Evolutionary conservation across 2,329 filamentous ascomycete genomes (phyloP), one percentile per base, ranked within the genome.

Genomic region (Talaromyces sp.): DNA sequence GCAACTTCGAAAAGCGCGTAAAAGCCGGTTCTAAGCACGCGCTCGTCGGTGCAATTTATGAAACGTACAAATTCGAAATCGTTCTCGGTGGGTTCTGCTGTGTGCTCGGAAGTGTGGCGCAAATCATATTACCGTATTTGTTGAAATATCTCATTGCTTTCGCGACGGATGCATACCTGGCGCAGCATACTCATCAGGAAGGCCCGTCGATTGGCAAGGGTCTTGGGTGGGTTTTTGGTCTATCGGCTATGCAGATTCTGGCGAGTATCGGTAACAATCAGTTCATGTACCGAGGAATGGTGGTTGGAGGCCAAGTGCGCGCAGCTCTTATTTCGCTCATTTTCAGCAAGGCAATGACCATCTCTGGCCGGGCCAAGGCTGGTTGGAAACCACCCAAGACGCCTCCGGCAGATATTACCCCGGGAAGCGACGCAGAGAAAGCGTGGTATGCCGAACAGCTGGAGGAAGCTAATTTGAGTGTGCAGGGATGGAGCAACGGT

Each of bases 201-300:
- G 79, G 83, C 0, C 93, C 93, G 0, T 75, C 85, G 48, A 87
- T 97, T 58, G 88, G 88, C 2, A 82, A 83, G 56, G 93, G 93
- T 45, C 79, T 97, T 59, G 93, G 92, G 0, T 79, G 96, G 37
- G 92, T 93, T 2, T 77, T 97, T 66, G 93, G 90, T 16, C 88
- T 97, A 61, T 93, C 91, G 0, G 76, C 84, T 43, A 93, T 97
- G 91, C 92, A 96, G 75, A 82, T 93, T 27, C 74, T 88, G 14
- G 91, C 94, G 76, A 93, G 90, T 74, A 74, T 95, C 70, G 86
- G 87, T n/a, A 91, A 88, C 3, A 94, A 93, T 73, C 93, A 97
- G 73, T 96, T 96, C 79, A 90, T 97, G 74, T 97, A 93, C 72
- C 87, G 88, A 41, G 92, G 93, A 54, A 96, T 96, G 91, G 88